Base-by-base conservation (phyloP, 2,329 filamentous ascomycete genomes). In the Fusarium lyarnte region DNA sequence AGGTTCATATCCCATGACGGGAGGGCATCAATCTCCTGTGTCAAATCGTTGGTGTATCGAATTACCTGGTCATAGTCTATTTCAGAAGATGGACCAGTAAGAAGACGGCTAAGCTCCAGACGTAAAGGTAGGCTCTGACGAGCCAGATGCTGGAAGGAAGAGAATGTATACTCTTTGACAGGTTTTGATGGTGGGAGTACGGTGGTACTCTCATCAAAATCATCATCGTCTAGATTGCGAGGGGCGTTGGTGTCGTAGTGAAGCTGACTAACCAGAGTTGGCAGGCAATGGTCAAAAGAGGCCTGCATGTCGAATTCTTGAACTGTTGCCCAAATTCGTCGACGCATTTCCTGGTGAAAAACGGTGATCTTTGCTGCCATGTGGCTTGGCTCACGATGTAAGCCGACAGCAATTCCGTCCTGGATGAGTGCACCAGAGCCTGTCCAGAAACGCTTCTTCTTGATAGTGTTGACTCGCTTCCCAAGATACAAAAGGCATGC, bases 401-500 rank as follows among this genome's bases (percentile, higher is more conserved):
- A 82, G 21, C 88, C 88, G 35, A 90, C 85, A 4, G 86, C 85
- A 63, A 90, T 86, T 60, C 86, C 88, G 57, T 90, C 87, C 52
- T 88, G 87, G 19, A 89, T 85, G 62, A 90, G 81, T 9, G 85
- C 83, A 1, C 88, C 88, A 2, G 88, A 84, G 42, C 85, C 84
- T 21, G 87, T 88, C 88, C 88, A 90, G 78, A 89, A 90, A 17
- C 87, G 84, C 84, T 90, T 90, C 84, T 90, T 90, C 82, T 90
- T 89, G 71, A 90, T 86, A 5, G 86, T 88, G 79, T 91, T 91
- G 70, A 90, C 86, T 35, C 87, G 83, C 82, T 90, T 90, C 46
- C 87, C 87, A 5, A 90, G 84, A 70, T 89, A 90, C n/a, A 88
- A 76, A 36, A 91, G 81, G 72, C 88, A 90, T 17, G 85, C 84